Evolutionary conservation across 2,329 filamentous ascomycete genomes (phyloP).

Genomic region (Plenodomus tracheiphilus): DNA sequence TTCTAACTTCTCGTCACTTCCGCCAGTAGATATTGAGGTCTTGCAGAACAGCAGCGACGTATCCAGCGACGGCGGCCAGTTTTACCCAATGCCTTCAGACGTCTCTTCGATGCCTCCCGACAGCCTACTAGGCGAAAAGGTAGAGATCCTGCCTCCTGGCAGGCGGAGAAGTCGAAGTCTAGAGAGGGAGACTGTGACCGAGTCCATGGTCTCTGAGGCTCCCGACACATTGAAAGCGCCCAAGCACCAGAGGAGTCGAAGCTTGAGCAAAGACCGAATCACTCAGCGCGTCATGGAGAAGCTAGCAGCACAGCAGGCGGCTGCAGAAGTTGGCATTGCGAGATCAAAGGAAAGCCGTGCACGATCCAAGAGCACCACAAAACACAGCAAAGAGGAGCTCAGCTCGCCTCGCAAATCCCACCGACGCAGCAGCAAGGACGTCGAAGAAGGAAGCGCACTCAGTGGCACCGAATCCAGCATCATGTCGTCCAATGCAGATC

Average conservation of each 20-base stretch:
- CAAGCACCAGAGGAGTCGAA: slow-evolving; percentile 61
- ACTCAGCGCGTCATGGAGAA: slow-evolving; percentile 72
- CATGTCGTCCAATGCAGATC: slow-evolving; percentile 61
- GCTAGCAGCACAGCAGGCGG: slow-evolving; percentile 52
- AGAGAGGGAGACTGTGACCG: slow-evolving; percentile 45
- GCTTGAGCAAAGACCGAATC: slow-evolving; percentile 67
- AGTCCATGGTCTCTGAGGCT: slow-evolving; percentile 18
- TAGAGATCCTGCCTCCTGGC: slow-evolving; percentile 49
- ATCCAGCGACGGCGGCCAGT: slow-evolving; percentile 65
- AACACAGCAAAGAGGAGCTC: slow-evolving; percentile 33
- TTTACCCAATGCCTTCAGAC: slow-evolving; percentile 73
- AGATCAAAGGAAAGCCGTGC: slow-evolving; percentile 19
- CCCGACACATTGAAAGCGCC: slow-evolving; percentile 61
- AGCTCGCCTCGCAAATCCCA: slow-evolving; percentile 37
- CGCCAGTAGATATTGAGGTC: slow-evolving; percentile 89
- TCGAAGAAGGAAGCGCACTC: slow-evolving; percentile 44
- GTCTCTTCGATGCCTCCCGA: slow-evolving; percentile 82
- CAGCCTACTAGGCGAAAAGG: slow-evolving; percentile 65
- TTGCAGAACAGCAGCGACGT: slow-evolving; percentile 72
- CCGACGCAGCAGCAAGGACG: slow-evolving; percentile 50
- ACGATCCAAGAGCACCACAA: slow-evolving; percentile 17
- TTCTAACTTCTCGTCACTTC: slow-evolving; percentile 68
- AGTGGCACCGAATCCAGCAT: slow-evolving; percentile 65
- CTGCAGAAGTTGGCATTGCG: slow-evolving; percentile 46
- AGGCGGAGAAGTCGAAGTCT: slow-evolving; percentile 57